Evolutionary conservation across 2,329 filamentous ascomycete genomes (phyloP).

Genomic region (Hypoxylon sp.): DNA sequence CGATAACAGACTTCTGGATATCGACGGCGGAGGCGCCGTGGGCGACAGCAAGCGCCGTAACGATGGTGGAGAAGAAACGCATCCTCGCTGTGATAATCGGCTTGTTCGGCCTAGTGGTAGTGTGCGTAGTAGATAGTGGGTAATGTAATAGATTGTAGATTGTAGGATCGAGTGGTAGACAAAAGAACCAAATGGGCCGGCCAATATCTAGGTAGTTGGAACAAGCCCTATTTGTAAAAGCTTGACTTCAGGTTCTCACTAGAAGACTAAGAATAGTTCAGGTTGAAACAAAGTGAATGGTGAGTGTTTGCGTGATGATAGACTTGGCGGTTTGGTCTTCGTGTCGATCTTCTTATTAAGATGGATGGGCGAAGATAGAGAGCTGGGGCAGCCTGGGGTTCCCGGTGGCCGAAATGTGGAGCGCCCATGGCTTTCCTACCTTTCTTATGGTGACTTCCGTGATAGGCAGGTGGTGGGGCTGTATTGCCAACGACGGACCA

Average conservation of each 20-base stretch:
- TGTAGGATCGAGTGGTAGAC: slow-evolving; percentile 5
- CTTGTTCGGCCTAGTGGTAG: slow-evolving; percentile 19
- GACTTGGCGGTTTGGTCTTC: slow-evolving; percentile 41
- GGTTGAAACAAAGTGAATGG: slow-evolving; percentile 31
- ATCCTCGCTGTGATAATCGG: slow-evolving; percentile 63
- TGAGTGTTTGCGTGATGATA: slow-evolving; percentile 29
- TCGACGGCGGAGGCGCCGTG: slow-evolving; percentile 75
- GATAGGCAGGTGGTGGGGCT: slow-evolving; percentile 36
- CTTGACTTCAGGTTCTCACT: slow-evolving; percentile 12
- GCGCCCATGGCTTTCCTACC: background rate
- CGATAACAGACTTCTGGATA: slow-evolving; percentile 79
- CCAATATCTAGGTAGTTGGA: slow-evolving; percentile 4
- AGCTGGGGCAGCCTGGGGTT: slow-evolving; percentile 22
- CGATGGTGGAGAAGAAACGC: slow-evolving; percentile 71
- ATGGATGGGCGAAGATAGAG: slow-evolving; percentile 1
- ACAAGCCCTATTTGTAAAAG: slow-evolving; percentile 25
- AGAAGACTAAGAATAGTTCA: slow-evolving; percentile 15
- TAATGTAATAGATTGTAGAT: background rate
- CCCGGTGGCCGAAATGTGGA: slow-evolving; percentile 18
- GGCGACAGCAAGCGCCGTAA: slow-evolving; percentile 70
- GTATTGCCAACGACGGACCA: slow-evolving; percentile 10
- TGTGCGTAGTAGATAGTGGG: slow-evolving; percentile 17
- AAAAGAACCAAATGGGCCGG: slow-evolving; percentile 14
- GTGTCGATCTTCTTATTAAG: slow-evolving; percentile 33
- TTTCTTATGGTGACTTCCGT: slow-evolving; percentile 14